Percentiles rank a stretch among this genome's conserved stretches.
Evolutionary conservation across 257 asterid species (phyloP).

Genomic region (Scutellaria minor): DNA sequence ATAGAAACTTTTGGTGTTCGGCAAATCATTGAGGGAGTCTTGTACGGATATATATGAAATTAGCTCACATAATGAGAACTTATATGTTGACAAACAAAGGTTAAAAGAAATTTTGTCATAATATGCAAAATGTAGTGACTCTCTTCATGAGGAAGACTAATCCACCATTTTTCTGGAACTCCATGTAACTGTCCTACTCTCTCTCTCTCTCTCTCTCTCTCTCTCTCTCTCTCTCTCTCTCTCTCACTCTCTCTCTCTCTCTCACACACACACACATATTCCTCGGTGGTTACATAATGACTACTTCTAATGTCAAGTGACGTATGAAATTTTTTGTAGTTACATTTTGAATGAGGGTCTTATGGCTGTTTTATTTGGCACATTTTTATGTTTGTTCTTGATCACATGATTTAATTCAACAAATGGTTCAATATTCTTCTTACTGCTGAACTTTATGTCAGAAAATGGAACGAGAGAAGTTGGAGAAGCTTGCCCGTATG

Average conservation of each 20-base stretch:
- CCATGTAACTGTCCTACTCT: not conserved
- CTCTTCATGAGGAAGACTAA: not conserved
- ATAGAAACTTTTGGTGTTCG: not conserved
- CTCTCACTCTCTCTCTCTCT: too few species aligned
- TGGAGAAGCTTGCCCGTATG: conserved; percentile 93
- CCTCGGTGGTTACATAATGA: not conserved
- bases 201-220: not conserved
- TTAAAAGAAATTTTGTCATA: not conserved
- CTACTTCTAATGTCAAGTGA: not conserved
- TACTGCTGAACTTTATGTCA: conserved; percentile 41
- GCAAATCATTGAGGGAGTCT: too few species aligned
- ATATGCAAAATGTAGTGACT: conserved; percentile 2
- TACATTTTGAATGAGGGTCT: not conserved
- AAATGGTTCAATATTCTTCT: conserved; percentile 26
- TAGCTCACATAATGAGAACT: not conserved
- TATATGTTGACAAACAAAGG: not conserved
- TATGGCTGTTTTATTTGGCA: not conserved
- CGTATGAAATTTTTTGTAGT: not conserved
- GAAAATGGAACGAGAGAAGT: conserved; percentile 84
- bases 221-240: not conserved
- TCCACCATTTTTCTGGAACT: conserved; percentile 27
- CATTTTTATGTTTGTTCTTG: not conserved
- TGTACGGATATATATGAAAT: not conserved
- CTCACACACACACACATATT: not conserved
- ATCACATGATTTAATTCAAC: conserved; percentile 11